Base-by-base conservation (phyloP, 1,284 basidiomycete species). In the Puccinia polysora region DNA sequence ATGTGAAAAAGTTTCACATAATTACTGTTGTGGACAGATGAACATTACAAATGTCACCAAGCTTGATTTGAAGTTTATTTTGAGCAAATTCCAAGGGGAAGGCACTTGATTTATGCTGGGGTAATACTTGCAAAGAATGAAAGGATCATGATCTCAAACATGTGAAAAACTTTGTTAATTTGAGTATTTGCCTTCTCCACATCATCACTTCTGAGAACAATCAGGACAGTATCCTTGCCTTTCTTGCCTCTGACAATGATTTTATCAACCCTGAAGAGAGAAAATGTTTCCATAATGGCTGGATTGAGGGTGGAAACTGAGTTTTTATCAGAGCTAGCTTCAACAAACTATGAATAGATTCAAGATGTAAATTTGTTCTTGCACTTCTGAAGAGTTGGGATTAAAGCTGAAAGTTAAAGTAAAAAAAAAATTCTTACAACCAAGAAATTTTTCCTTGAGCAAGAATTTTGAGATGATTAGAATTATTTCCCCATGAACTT, bases 1-100 rank as follows among this genome's bases (percentile, higher is more conserved):
- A 98, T 86, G 80, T 98, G 96, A 53, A 99, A 88, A 72, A 95
- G 89, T 82, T 98, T 98, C 77, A 96, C 96, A 81, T 99, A 99
- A 82, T 97, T 97, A 85, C 98, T 98, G 79, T 98, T 95, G 76
- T 90, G 86, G 80, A 97, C 76, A 92, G 87, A 79, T 97, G 93
- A 1, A 99, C 91, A 75, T 91, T 91, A 79, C 92, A 90, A 55
- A 97, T 85, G 81, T 99, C 96, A 60, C 91, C 95, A 53, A 98
- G 88, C 84, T 97, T 98, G 78, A 97, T 91, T 65, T 96, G 90
- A 64, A 98, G 83, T 82, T 99, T 98, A 83, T 97, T 95, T 73
- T 96, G 90, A 4, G 96, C 96, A 53, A 99, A 96, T 84, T 20
- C 40, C 78, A 0, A 32, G n/a, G 20, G 32, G 12, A 28, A 64